phyloP scores from a whole-genome alignment of 768 basidiomycete species.

The Termitomyces sp. region DNA sequence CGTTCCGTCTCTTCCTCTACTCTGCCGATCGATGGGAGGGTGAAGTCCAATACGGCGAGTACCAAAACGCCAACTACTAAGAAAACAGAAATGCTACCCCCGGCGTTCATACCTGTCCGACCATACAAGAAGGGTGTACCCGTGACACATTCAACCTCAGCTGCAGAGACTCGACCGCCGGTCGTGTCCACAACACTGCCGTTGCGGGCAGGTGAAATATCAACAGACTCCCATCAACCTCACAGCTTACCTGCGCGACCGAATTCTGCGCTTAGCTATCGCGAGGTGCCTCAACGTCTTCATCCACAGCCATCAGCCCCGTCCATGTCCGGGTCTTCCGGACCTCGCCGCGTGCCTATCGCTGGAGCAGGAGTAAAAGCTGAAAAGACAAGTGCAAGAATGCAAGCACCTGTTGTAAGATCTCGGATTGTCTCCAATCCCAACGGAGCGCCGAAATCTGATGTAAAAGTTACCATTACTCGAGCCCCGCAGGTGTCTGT shows the following conservation, averaged over 20 bases:
- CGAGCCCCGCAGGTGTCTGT: background rate
- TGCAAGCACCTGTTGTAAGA: background rate
- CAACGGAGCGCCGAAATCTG: background rate
- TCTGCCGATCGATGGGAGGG: conserved; percentile 12
- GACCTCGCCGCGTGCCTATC: conserved; percentile 16
- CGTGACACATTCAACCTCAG: conserved; percentile 16
- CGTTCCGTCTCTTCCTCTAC: conserved; percentile 27
- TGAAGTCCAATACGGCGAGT: conserved; percentile 9
- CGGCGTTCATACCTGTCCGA: conserved; percentile 27
- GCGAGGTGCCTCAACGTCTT: conserved; percentile 7
- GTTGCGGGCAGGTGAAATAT: conserved; percentile 2
- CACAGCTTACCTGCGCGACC: conserved; percentile 9
- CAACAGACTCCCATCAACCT: background rate
- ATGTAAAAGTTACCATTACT: background rate
- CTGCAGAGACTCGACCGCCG: conserved; percentile 11
- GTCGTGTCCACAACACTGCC: conserved; percentile 12
- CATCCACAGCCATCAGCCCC: background rate
- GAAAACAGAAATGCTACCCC: conserved; percentile 23
- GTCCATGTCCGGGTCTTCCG: conserved; percentile 5
- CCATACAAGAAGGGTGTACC: conserved; percentile 15
- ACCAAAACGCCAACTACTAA: conserved; percentile 2
- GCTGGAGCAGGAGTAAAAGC: background rate
- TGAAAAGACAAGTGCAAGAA: background rate
- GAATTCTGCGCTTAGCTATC: conserved; percentile 12
- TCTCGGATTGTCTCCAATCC: conserved; percentile 8